Conservation (phyloP, 805 yeast genomes). For the Candida schatavii region DNA sequence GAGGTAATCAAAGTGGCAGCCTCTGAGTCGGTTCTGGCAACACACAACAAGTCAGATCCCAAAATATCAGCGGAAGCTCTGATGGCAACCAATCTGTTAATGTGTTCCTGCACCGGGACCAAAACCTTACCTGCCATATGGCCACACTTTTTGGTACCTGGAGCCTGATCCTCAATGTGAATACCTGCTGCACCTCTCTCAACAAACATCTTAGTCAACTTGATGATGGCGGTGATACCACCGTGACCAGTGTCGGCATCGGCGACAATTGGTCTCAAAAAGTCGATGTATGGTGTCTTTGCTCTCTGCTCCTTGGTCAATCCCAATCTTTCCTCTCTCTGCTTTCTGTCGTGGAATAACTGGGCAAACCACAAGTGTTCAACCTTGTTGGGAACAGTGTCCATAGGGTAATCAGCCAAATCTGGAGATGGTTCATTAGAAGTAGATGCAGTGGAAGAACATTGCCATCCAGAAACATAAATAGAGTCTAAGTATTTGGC, state of each 20-base stretch:
- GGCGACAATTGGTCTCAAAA: conserved; percentile 90
- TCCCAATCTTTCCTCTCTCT: conserved; percentile 76
- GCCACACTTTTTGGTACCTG: conserved; percentile 98
- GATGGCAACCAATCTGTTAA: conserved; percentile 88
- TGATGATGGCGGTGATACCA: conserved; percentile 94
- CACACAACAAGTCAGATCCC: conserved; percentile 80
- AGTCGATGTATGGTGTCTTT: conserved; percentile 74
- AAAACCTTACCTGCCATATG: conserved; percentile 99
- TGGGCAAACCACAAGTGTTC: conserved; percentile 97
- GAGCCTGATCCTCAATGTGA: conserved; percentile 98
- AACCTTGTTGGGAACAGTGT: conserved; percentile 97
- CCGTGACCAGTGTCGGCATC: conserved; percentile 99
- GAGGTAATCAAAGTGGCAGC: conserved; percentile 95
- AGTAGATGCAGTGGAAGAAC: conserved; percentile 95
- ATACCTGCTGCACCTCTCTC: conserved; percentile 99
- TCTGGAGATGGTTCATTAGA: conserved; percentile 98
- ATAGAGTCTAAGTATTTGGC: conserved; percentile 90
- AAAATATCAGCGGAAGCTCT: conserved; percentile 94
- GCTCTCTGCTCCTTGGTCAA: conserved; percentile 63
- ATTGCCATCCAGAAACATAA: conserved; percentile 98
- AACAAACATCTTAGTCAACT: conserved; percentile 91
- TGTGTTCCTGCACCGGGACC: conserved; percentile 97
- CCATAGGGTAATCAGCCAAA: conserved; percentile 97
- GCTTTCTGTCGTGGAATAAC: conserved; percentile 95
- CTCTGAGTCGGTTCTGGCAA: conserved; percentile 96